Conservation (phyloP, 1,284 basidiomycete species). For the Moesziomyces sp. region DNA sequence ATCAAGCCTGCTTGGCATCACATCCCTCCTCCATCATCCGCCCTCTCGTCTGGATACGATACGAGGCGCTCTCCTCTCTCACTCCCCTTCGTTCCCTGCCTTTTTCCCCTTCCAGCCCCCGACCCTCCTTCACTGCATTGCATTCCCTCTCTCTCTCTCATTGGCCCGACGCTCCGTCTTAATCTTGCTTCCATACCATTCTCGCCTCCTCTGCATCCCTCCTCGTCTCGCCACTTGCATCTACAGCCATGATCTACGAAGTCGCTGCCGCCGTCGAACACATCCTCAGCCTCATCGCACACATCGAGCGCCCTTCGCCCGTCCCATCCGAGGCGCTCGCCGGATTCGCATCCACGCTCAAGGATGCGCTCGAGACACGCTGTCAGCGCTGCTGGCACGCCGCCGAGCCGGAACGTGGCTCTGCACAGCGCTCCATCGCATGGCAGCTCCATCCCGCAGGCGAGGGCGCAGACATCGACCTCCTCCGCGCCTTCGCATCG, state of each 20-base stretch:
- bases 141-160: not conserved
- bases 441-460: constrained; percentile 54
- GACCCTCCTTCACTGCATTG: not conserved
- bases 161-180: not conserved
- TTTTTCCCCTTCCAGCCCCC: constrained; percentile 3
- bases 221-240: not conserved
- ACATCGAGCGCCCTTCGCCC: constrained; percentile 8
- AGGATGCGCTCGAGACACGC: constrained; percentile 37
- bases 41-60: constrained; percentile 48
- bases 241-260: constrained; percentile 45
- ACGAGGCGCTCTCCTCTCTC: constrained; percentile 11
- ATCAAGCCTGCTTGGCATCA: constrained; percentile 8
- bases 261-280: constrained; percentile 46
- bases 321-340: constrained; percentile 26
- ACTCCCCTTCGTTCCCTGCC: constrained; percentile 1
- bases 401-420: constrained; percentile 41
- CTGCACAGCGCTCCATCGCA: constrained; percentile 38
- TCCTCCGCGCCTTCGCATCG: constrained; percentile 37
- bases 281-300: constrained; percentile 29
- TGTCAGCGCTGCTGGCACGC: constrained; percentile 38
- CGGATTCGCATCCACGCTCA: constrained; percentile 41
- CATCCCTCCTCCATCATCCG: constrained; percentile 2
- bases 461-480: constrained; percentile 45
- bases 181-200: not conserved
- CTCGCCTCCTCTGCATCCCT: not conserved